Percentiles rank a stretch among this genome's conserved stretches.
Conservation (phyloP, 208 protist genomes). For the Zelonia costaricensis region DNA sequence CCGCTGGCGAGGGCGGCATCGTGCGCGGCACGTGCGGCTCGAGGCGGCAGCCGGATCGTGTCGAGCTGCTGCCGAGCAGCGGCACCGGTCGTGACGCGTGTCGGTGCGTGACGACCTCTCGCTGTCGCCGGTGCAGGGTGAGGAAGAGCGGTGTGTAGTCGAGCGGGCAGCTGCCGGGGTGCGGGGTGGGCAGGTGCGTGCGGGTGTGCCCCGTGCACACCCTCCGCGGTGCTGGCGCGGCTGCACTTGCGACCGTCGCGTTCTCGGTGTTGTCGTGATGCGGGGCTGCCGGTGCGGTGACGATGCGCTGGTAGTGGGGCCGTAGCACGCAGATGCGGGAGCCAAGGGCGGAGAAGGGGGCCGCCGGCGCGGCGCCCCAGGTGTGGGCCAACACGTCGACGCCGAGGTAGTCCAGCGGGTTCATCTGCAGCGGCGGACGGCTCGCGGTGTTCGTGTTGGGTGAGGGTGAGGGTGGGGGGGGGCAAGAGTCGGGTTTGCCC, state of each 20-base stretch:
- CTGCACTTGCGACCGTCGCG: too few relatives aligned
- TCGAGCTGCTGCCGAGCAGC: constrained; percentile 1
- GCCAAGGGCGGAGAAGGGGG: constrained; percentile 1
- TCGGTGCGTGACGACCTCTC: constrained; percentile 9
- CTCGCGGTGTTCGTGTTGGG: too few relatives aligned
- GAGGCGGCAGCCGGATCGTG: neutral
- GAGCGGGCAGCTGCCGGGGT: constrained; percentile 28
- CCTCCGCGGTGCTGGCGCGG: too few relatives aligned
- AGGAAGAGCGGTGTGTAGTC: constrained; percentile 30
- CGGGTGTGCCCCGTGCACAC: constrained; percentile 15
- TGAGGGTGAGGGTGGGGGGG: too few relatives aligned
- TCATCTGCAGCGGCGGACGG: constrained; percentile 18
- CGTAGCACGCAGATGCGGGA: constrained; percentile 14
- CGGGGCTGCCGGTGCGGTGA: neutral
- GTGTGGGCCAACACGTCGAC: constrained; percentile 13
- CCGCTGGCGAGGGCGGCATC: too few relatives aligned
- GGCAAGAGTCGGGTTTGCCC: too few relatives aligned
- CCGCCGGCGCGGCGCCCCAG: constrained; percentile 10
- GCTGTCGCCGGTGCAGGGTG: constrained; percentile 15
- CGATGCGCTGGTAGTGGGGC: constrained; percentile 4
- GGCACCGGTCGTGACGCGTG: constrained; percentile 15
- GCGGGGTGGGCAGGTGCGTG: constrained; percentile 20
- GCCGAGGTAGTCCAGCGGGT: constrained; percentile 12
- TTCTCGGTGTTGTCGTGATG: neutral
- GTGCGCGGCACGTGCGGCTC: too few relatives aligned